Conservation (phyloP, 495 filamentous ascomycete species). For the Annulohypoxylon nitens region DNA sequence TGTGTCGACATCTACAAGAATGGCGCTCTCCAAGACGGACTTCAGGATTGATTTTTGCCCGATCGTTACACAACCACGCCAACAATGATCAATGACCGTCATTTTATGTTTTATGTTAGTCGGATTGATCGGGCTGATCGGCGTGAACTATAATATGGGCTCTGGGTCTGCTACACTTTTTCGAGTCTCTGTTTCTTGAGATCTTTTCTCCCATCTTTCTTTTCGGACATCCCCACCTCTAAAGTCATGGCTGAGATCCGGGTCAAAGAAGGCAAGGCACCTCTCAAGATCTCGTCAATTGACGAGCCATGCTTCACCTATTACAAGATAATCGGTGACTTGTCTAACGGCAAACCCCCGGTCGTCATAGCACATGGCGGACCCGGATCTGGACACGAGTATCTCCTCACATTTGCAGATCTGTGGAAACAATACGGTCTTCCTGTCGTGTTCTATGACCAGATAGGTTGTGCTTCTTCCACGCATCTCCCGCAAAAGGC, state of each 20-base stretch:
- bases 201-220: background rate
- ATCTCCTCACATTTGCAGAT: slow-evolving; percentile 54
- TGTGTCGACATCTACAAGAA: too few relatives aligned
- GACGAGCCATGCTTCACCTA: slow-evolving; percentile 12
- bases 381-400: slow-evolving; percentile 59
- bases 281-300: slow-evolving; percentile 19
- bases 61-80: too few relatives aligned
- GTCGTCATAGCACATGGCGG: slow-evolving; percentile 59
- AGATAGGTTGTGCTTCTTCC: slow-evolving; percentile 63
- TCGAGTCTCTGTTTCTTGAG: background rate
- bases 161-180: background rate
- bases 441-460: slow-evolving; percentile 66
- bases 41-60: too few relatives aligned
- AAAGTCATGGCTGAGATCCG: slow-evolving; percentile 3
- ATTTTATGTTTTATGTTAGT: too few relatives aligned
- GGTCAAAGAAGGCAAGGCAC: slow-evolving; percentile 15
- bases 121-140: too few relatives aligned
- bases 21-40: too few relatives aligned
- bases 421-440: slow-evolving; percentile 46
- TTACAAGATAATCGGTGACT: slow-evolving; percentile 16
- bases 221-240: background rate
- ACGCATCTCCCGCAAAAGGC: slow-evolving; percentile 60
- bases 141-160: too few relatives aligned
- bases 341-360: slow-evolving; percentile 3
- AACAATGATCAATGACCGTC: too few relatives aligned